Base-by-base conservation (phyloP, 495 filamentous ascomycete species). In the Neurospora sp. region DNA sequence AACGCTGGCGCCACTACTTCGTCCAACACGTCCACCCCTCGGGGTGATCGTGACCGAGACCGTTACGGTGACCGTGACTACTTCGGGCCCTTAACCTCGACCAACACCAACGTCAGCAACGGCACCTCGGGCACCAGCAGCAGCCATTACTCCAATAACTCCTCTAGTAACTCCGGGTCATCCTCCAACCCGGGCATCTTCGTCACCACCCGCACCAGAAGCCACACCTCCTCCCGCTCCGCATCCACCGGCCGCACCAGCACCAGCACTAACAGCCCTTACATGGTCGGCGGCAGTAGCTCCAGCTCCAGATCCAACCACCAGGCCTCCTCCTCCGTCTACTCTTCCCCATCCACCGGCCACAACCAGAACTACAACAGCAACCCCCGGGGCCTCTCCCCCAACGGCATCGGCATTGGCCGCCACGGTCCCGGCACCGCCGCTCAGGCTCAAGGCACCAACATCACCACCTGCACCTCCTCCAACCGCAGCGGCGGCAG, bases 401-500 rank as follows among this genome's bases (percentile, higher is more conserved):
- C 27, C 1, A 66, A 35, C 53, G 53, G 53, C 53, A 16, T 66
- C 22, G 53, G 53, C 53, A 61, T 35, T 12, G 27, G 27, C 27
- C 53, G 53, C 31, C 8, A 66, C 53, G 53, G 27, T 61, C 53
- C 53, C 53, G 27, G 53, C 53, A 61, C 27, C 53, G 14, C 22
- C 27, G 14, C 53, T 35, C 48, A 53, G 18, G 46, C 3, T 2
- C 46, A 53, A 53, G 46, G 46, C 27, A 18, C 53, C 6, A 66
- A 1, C 27, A 66, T 9, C 53, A 66, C 53, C 53, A 66, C 53
- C 7, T 66, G 53, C 27, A 61, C 53, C 27, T 20, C 35, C 2
- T 20, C 68, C 39, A 12, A 20, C 31, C 81, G 83, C 11, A 76
- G 48, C 44, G 44, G 44, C 44, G 20, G 46, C 9, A 76, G n/a